Conservation (phyloP, 768 basidiomycete species). For the Tylopilus rubrobrunneus region DNA sequence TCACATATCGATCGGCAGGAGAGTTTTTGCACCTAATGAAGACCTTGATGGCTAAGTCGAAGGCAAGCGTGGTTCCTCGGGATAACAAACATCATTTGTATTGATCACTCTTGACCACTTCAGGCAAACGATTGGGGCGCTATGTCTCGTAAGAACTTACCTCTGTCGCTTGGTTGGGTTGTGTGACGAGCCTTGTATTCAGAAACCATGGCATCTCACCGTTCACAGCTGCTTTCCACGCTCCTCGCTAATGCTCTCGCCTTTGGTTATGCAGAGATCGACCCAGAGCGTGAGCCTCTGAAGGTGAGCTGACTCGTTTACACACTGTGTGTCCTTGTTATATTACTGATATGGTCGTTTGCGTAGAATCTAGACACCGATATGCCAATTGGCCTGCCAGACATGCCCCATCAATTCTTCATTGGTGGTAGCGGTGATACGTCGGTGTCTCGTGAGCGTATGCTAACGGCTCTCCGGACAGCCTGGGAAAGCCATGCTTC, state of each 20-base stretch:
- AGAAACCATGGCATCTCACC: constrained; percentile 51
- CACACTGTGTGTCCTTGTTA: too few species aligned
- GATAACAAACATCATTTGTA: too few species aligned
- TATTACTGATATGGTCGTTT: background rate
- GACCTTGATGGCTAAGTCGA: constrained; percentile 64
- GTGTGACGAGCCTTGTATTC: background rate
- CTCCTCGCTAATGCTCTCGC: constrained; percentile 47
- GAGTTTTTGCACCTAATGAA: constrained; percentile 57
- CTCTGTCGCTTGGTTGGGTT: background rate
- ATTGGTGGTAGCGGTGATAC: constrained; percentile 14
- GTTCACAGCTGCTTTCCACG: constrained; percentile 38
- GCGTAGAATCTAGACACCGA: constrained; percentile 53
- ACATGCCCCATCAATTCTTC: constrained; percentile 37
- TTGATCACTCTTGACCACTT: background rate
- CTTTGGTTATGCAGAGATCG: constrained; percentile 43
- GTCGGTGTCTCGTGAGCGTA: constrained; percentile 12
- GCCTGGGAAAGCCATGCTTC: constrained; percentile 21
- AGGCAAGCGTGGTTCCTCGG: constrained; percentile 33
- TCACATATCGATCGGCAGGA: constrained; percentile 49
- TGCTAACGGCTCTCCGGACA: constrained; percentile 12
- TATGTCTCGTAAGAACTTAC: constrained; percentile 46
- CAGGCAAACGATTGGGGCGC: constrained; percentile 63
- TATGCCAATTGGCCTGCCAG: constrained; percentile 33
- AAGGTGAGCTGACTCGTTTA: constrained; percentile 35
- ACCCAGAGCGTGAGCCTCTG: constrained; percentile 45